A percentile compares a stretch with the other conserved stretches of the same genome.
These are phyloP conservation scores for Limnanthes douglasii DNA, from an alignment of 345 rosid species.

Conservation along the genomic window DNA sequence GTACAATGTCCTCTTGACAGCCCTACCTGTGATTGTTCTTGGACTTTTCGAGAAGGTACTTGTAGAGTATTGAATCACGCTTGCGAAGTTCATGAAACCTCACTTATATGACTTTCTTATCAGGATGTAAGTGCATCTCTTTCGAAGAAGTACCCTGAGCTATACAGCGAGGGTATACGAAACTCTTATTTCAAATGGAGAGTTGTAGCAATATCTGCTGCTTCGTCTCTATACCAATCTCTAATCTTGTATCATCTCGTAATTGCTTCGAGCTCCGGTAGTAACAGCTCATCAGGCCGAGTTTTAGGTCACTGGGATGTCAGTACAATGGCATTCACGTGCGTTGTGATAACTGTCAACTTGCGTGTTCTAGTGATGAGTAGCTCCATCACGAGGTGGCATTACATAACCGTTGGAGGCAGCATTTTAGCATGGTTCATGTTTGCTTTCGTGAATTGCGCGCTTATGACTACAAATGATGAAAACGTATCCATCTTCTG, in stretches of 20 bases:
- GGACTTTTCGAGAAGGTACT: constrained; percentile 97
- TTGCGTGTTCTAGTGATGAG: constrained; percentile 91
- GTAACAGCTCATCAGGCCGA: constrained; percentile 63
- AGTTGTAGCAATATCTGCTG: constrained; percentile 81
- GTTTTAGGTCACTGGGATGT: constrained; percentile 93
- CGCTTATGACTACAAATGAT: constrained; percentile 34
- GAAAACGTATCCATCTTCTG: constrained; percentile 14
- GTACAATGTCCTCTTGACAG: constrained; percentile 82
- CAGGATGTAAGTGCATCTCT: constrained; percentile 93
- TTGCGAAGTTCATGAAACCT: no score
- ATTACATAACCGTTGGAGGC: constrained; percentile 76
- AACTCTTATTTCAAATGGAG: constrained; percentile 85
- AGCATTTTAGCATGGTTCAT: constrained; percentile 84
- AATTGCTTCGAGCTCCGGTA: constrained; percentile 37
- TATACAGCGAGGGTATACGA: constrained; percentile 81
- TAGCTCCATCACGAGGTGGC: constrained; percentile 89
- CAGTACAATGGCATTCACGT: constrained; percentile 95
- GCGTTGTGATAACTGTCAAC: constrained; percentile 87
- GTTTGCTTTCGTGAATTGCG: constrained; percentile 57
- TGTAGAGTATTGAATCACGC: not conserved
- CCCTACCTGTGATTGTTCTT: constrained; percentile 80
- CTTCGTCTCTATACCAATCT: constrained; percentile 83
- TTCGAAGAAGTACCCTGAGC: constrained; percentile 91
- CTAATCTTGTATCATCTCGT: constrained; percentile 62
- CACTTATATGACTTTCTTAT: not conserved